phyloP scores from a whole-genome alignment of 495 filamentous ascomycete genomes.

The Penicillium pulvis region DNA sequence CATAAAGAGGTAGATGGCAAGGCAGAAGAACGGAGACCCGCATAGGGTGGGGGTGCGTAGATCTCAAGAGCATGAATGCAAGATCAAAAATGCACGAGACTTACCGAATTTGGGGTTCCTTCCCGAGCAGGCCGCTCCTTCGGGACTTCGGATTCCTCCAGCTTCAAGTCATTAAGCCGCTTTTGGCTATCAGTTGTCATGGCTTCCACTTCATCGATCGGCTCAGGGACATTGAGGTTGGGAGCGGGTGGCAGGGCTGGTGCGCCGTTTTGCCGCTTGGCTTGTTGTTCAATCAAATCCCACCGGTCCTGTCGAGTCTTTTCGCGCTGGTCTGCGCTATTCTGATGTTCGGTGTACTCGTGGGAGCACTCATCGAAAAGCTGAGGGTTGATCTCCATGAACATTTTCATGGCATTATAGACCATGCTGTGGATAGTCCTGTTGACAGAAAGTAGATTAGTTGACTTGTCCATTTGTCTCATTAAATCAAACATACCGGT shows the following conservation, averaged over 20 bases:
- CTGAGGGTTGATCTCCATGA: slow-evolving; percentile 99
- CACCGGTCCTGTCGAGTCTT: slow-evolving; percentile 77
- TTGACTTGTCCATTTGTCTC: not conserved
- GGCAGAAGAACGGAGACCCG: slow-evolving; percentile 14
- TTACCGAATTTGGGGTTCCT: slow-evolving; percentile 46
- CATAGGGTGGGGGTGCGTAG: slow-evolving; percentile 16
- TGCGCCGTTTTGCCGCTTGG: slow-evolving; percentile 62
- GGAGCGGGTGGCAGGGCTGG: slow-evolving; percentile 38
- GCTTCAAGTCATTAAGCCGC: slow-evolving; percentile 77
- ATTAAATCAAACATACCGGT: slow-evolving; percentile 63
- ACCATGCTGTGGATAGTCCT: slow-evolving; percentile 99
- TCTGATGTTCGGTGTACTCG: slow-evolving; percentile 96
- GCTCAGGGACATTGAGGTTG: slow-evolving; percentile 52
- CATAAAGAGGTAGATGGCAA: slow-evolving; percentile 14
- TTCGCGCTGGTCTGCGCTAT: slow-evolving; percentile 77
- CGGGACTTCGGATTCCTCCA: slow-evolving; percentile 62
- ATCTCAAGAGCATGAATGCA: slow-evolving; percentile 22
- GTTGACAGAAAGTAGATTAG: slow-evolving; percentile 18
- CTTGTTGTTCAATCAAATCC: slow-evolving; percentile 80
- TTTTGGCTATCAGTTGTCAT: slow-evolving; percentile 81
- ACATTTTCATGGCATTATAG: slow-evolving; percentile 99
- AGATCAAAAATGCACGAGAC: slow-evolving; percentile 35
- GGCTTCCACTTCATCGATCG: slow-evolving; percentile 71
- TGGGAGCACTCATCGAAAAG: slow-evolving; percentile 98
- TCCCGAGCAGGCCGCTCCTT: slow-evolving; percentile 51